phyloP scores from a whole-genome alignment of 352 stramenopile genomes.

The Aphanomyces astaci region DNA sequence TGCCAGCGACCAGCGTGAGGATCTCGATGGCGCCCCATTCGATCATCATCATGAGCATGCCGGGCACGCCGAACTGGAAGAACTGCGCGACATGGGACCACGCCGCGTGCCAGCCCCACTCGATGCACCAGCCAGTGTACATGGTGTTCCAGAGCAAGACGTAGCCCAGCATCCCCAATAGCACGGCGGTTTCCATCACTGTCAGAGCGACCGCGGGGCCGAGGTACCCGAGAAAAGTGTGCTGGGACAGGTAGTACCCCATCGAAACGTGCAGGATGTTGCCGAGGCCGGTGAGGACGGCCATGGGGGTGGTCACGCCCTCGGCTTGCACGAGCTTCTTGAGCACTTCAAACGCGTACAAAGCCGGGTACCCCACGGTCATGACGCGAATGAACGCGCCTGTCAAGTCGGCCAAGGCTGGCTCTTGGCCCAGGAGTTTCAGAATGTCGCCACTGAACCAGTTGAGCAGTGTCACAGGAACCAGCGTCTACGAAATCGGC shows the following conservation, averaged over 20 bases:
- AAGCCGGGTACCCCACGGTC: constrained; percentile 62
- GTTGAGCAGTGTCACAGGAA: constrained; percentile 48
- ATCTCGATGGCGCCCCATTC: constrained; percentile 76
- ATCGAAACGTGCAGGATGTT: constrained; percentile 68
- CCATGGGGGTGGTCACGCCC: constrained; percentile 75
- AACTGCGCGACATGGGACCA: constrained; percentile 45
- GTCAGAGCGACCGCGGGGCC: constrained; percentile 65
- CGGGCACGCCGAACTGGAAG: constrained; percentile 48
- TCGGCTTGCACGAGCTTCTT: constrained; percentile 80
- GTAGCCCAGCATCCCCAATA: constrained; percentile 53
- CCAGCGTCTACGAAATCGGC: constrained; percentile 22
- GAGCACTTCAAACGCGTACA: constrained; percentile 80
- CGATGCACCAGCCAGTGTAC: constrained; percentile 46
- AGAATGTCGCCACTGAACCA: constrained; percentile 49
- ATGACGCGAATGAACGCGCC: constrained; percentile 59
- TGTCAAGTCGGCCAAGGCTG: constrained; percentile 49
- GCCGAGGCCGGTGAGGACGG: constrained; percentile 58
- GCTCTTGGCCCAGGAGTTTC: constrained; percentile 37
- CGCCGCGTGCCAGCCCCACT: constrained; percentile 47
- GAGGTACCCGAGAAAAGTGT: constrained; percentile 64
- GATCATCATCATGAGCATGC: constrained; percentile 57
- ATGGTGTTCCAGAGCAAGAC: constrained; percentile 46
- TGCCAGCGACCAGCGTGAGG: constrained; percentile 54
- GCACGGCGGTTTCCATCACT: constrained; percentile 45
- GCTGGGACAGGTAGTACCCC: constrained; percentile 76